Conservation (phyloP, 768 basidiomycete genomes). For the Lactarius hengduanensis region DNA sequence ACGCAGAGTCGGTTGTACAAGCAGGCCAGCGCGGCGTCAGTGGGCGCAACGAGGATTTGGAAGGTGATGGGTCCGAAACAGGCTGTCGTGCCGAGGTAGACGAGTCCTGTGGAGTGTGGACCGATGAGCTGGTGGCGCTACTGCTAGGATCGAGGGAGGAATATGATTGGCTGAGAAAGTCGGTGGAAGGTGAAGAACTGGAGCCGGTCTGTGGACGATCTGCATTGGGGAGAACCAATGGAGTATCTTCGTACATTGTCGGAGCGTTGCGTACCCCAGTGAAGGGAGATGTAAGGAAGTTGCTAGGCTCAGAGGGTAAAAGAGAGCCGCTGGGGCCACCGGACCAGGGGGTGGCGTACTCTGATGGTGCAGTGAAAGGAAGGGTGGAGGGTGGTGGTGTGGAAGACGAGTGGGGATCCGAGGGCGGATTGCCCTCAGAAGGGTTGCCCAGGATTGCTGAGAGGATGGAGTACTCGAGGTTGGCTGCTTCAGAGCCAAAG, state of each 20-base stretch:
- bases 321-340: slow-evolving; percentile 9
- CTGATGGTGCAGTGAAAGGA: slow-evolving; percentile 13
- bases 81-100: slow-evolving; percentile 6
- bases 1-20: slow-evolving; percentile 25
- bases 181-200: slow-evolving; percentile 12
- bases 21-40: slow-evolving; percentile 29
- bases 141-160: slow-evolving; percentile 13
- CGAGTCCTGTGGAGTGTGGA: slow-evolving; percentile 12
- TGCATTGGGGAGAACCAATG: slow-evolving; percentile 7
- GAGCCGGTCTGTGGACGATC: slow-evolving; percentile 14
- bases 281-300: slow-evolving; percentile 21
- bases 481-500: slow-evolving; percentile 89
- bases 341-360: slow-evolving; percentile 23
- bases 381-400: slow-evolving; percentile 24
- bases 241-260: slow-evolving; percentile 14
- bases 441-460: slow-evolving; percentile 76
- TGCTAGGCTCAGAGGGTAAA: slow-evolving; percentile 11
- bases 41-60: slow-evolving; percentile 17
- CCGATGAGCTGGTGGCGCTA: slow-evolving; percentile 10
- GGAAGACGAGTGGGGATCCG: slow-evolving; percentile 29
- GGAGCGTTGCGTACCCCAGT: slow-evolving; percentile 3
- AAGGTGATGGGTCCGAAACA: slow-evolving; percentile 4
- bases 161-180: slow-evolving; percentile 22
- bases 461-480: slow-evolving; percentile 93
- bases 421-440: slow-evolving; percentile 14